Percentiles rank a stretch among this genome's conserved stretches.
phyloP scores from a whole-genome alignment of 441 rosid species.

The Oxalis stricta region DNA sequence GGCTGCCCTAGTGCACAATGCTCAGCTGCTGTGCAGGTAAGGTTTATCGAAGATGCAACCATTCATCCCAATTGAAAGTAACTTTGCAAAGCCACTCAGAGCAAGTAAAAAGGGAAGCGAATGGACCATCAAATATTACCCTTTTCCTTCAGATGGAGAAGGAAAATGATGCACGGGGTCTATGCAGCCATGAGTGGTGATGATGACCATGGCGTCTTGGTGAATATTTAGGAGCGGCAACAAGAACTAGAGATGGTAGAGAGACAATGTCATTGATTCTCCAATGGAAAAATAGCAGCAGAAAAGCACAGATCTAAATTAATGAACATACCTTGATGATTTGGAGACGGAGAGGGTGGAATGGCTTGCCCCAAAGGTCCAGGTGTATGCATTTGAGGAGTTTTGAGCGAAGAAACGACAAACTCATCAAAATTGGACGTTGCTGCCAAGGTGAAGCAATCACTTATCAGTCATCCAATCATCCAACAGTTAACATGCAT shows the following conservation, averaged over 20 bases:
- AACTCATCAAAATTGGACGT: conserved; percentile 28
- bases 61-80: neutral
- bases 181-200: conserved; percentile 39
- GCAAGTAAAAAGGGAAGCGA: neutral
- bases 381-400: conserved; percentile 18
- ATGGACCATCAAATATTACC: conserved; percentile 20
- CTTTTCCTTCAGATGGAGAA: conserved; percentile 47
- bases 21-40: too few species aligned
- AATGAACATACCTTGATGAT: conserved; percentile 32
- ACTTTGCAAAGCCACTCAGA: neutral
- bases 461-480: conserved; percentile 9
- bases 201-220: conserved; percentile 28
- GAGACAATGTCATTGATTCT: conserved; percentile 6
- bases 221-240: conserved; percentile 27
- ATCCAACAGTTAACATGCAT: neutral
- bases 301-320: neutral
- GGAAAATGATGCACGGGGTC: conserved; percentile 47
- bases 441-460: conserved; percentile 34
- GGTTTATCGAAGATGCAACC: neutral
- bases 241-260: conserved; percentile 23
- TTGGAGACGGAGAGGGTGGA: conserved; percentile 40
- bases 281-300: conserved; percentile 1
- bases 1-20: too few species aligned
- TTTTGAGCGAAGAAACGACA: conserved; percentile 22
- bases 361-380: conserved; percentile 26